A percentile compares a stretch with the other conserved stretches of the same genome.
phyloP scores from a whole-genome alignment of 345 rosid genomes.

The Camelina laxa region DNA sequence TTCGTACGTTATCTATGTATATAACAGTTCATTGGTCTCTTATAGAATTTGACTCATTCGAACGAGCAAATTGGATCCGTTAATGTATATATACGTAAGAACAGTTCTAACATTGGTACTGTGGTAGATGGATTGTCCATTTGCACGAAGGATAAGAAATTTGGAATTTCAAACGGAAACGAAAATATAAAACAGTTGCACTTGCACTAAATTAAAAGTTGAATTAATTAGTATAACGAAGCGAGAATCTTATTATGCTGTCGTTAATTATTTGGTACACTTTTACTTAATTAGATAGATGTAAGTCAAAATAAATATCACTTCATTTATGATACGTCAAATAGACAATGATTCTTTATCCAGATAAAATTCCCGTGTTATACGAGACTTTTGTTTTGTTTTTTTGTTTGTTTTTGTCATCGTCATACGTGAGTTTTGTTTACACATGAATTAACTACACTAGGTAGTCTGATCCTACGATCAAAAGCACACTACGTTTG shows the following conservation, averaged over 20 bases:
- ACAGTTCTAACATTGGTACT: no score
- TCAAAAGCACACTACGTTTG: no score
- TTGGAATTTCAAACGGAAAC: conserved; percentile 23
- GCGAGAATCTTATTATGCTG: conserved; percentile 24
- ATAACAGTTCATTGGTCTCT: no score
- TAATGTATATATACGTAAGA: no score
- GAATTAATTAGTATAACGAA: conserved; percentile 20
- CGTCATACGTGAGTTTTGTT: no score
- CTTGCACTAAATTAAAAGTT: conserved; percentile 27
- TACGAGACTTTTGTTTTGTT: not conserved
- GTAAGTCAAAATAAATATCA: conserved; percentile 34
- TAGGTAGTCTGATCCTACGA: no score
- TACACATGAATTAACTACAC: no score
- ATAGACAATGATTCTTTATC: conserved; percentile 24
- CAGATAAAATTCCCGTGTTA: not conserved
- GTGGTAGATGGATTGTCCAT: not conserved
- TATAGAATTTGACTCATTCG: not conserved
- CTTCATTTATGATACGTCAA: conserved; percentile 18
- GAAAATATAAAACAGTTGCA: conserved; percentile 5
- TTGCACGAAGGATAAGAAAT: not conserved
- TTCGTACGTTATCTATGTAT: no score
- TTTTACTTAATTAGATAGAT: not conserved
- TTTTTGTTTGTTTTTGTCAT: no score
- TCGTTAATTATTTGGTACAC: conserved; percentile 26
- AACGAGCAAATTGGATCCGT: no score